Conservation (phyloP, 208 protist species). For the Wallacemonas rigidus region DNA sequence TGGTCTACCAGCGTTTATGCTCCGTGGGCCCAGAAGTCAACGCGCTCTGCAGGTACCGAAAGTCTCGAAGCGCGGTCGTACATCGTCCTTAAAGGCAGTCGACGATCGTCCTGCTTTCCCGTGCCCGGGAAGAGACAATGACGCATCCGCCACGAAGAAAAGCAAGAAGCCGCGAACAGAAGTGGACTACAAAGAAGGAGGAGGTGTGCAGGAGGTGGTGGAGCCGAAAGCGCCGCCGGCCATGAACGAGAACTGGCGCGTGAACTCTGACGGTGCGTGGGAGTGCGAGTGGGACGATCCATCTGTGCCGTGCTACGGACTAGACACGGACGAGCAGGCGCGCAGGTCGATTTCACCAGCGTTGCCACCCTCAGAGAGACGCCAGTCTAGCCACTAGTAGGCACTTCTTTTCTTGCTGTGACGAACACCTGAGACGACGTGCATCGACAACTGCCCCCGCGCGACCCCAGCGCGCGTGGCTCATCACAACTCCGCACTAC, state of each 20-base stretch:
- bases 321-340: no score
- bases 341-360: not conserved
- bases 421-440: no score
- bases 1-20: conserved; percentile 2
- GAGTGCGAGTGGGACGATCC: conserved; percentile 5
- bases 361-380: not conserved
- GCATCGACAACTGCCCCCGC: no score
- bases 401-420: no score
- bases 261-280: not conserved
- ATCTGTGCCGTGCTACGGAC: not conserved
- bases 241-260: conserved; percentile 2
- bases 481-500: no score
- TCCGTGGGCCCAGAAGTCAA: not conserved
- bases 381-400: not conserved
- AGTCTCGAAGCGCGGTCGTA: not conserved
- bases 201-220: not conserved
- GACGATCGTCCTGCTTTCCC: no score
- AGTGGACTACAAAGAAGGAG: not conserved
- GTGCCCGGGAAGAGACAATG: not conserved
- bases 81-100: no score
- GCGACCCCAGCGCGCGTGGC: no score
- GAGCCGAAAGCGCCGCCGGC: not conserved
- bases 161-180: not conserved
- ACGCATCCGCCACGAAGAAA: not conserved
- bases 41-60: not conserved